Conservation (phyloP, 768 basidiomycete species). For the Xerocomus spinulosus region DNA sequence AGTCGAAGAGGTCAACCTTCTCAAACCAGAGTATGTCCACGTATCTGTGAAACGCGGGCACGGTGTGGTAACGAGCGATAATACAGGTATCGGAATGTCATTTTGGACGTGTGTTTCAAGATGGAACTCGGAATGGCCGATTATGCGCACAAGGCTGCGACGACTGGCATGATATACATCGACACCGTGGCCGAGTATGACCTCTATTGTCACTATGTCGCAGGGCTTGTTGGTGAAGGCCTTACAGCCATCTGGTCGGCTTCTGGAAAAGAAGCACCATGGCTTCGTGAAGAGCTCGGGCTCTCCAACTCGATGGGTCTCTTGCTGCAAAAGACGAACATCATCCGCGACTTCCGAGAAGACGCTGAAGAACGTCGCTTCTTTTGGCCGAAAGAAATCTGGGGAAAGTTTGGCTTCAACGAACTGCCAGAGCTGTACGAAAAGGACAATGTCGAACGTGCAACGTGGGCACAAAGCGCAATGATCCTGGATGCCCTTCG, state of each 20-base stretch:
- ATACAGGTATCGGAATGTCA: conserved; percentile 67
- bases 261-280: conserved; percentile 73
- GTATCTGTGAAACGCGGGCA: neutral
- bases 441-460: conserved; percentile 55
- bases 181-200: conserved; percentile 83
- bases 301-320: conserved; percentile 94
- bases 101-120: conserved; percentile 76
- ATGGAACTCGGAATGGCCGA: conserved; percentile 97
- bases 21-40: conserved; percentile 52
- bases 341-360: conserved; percentile 92
- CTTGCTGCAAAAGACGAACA: conserved; percentile 96
- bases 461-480: conserved; percentile 76
- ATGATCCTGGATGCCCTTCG: conserved; percentile 87
- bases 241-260: conserved; percentile 84
- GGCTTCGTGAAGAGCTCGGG: conserved; percentile 76
- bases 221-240: conserved; percentile 95
- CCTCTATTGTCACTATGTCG: conserved; percentile 98
- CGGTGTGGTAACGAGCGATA: conserved; percentile 1
- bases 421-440: conserved; percentile 66
- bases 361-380: conserved; percentile 79
- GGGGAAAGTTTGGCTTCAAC: conserved; percentile 71
- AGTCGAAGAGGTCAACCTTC: conserved; percentile 70
- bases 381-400: conserved; percentile 96
- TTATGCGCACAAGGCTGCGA: conserved; percentile 79
- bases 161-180: conserved; percentile 65